Evolutionary conservation across 202 grass and related monocot genomes (phyloP).

Genomic region (Digitaria exilis): DNA sequence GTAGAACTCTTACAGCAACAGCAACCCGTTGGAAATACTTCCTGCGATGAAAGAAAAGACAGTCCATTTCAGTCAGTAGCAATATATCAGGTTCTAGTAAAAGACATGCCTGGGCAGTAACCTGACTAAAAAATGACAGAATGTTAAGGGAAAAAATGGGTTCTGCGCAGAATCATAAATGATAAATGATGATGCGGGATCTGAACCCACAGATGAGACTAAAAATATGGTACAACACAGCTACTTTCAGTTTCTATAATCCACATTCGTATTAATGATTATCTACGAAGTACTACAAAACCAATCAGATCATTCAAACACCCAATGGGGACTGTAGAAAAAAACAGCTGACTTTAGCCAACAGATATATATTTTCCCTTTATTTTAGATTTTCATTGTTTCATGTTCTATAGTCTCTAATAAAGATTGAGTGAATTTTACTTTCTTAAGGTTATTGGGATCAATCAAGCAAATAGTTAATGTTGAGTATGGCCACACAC

Average conservation of each 20-base stretch:
- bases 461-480: background rate
- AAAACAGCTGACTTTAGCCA: background rate
- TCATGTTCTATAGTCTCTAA: background rate
- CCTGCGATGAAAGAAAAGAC: slow-evolving; percentile 35
- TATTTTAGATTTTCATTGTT: background rate
- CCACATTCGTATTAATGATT: background rate
- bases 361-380: background rate
- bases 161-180: background rate
- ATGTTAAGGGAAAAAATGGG: background rate
- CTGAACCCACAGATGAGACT: background rate
- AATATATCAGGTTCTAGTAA: slow-evolving; percentile 9
- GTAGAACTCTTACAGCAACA: slow-evolving; percentile 31
- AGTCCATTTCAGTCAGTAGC: background rate
- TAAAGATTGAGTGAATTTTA: background rate
- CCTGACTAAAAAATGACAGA: background rate
- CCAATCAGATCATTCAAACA: background rate
- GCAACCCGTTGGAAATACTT: slow-evolving; percentile 35
- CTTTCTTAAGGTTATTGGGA: background rate
- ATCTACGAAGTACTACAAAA: background rate
- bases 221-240: background rate
- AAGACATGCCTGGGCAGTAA: background rate
- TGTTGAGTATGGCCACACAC: background rate
- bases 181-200: background rate
- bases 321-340: background rate
- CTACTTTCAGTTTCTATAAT: background rate